These are phyloP conservation scores for Henckelia pumila DNA, from an alignment of 257 asterid species.

Conservation along the genomic window DNA sequence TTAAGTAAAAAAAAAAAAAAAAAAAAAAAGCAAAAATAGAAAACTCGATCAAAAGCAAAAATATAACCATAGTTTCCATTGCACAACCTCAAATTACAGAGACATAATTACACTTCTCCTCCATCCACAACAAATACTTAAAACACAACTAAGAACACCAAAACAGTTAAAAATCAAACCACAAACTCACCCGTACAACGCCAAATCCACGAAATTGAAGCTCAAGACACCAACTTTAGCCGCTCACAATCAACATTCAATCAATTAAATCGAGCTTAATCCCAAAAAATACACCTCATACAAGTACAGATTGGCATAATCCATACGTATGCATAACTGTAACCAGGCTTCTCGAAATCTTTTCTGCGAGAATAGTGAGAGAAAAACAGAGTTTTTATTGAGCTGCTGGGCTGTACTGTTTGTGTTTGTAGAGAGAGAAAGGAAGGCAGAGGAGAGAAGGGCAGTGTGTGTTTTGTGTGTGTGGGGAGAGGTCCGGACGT, in stretches of 20 bases:
- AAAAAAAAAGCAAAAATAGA: too few species aligned
- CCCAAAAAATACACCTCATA: slow-evolving; percentile 13
- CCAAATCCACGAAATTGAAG: slow-evolving; percentile 29
- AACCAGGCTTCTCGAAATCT: slow-evolving; percentile 26
- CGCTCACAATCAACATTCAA: slow-evolving; percentile 17
- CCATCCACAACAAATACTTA: too few species aligned
- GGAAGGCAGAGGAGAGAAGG: too few species aligned
- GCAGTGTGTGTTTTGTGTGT: slow-evolving; percentile 30
- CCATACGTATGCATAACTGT: slow-evolving; percentile 22
- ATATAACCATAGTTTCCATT: slow-evolving; percentile 5
- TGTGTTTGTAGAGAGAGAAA: too few species aligned
- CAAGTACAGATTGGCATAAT: slow-evolving; percentile 14
- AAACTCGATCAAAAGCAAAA: slow-evolving; percentile 33
- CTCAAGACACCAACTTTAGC: neutral
- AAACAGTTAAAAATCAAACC: slow-evolving; percentile 15
- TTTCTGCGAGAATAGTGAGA: slow-evolving; percentile 24
- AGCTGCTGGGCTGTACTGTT: slow-evolving; percentile 30
- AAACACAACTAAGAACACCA: too few species aligned
- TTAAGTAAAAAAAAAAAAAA: slow-evolving; percentile 15
- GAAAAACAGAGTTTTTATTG: slow-evolving; percentile 22
- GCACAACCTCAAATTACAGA: slow-evolving; percentile 17
- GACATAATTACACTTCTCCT: neutral
- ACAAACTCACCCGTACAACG: slow-evolving; percentile 27
- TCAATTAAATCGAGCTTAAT: slow-evolving; percentile 18
- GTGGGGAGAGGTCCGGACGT: slow-evolving; percentile 59